phyloP scores from a whole-genome alignment of 2,329 filamentous ascomycete species.

The Xylariaceae sp. region DNA sequence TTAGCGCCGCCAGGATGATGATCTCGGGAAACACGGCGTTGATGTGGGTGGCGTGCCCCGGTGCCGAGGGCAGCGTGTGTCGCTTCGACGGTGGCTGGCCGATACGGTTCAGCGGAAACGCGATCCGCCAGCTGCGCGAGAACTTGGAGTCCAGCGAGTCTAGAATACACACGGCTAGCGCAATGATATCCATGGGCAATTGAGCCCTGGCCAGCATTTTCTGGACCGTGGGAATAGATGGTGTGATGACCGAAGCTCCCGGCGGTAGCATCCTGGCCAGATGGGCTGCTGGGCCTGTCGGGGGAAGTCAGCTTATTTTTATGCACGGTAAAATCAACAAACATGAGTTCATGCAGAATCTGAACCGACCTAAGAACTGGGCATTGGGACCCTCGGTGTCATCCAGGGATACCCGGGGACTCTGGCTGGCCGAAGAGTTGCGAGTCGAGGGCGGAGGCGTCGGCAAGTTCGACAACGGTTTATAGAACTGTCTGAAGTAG shows the following conservation, averaged over 20 bases:
- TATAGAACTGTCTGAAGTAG: conserved; percentile 56
- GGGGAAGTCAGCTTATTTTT: conserved; percentile 8
- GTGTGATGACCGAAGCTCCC: conserved; percentile 53
- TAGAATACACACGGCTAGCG: conserved; percentile 61
- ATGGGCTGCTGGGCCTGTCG: conserved; percentile 57
- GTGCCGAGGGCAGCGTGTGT: conserved; percentile 43
- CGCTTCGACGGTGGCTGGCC: conserved; percentile 26
- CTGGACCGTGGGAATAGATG: conserved; percentile 56
- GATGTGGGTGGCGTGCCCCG: conserved; percentile 43
- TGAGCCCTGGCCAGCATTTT: conserved; percentile 53
- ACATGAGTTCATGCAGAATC: not conserved
- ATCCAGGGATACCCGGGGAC: conserved; percentile 39
- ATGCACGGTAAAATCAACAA: conserved; percentile 13
- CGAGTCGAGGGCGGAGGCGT: conserved; percentile 57
- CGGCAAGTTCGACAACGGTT: conserved; percentile 61
- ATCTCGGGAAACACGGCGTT: conserved; percentile 58
- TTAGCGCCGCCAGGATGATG: conserved; percentile 56
- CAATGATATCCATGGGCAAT: conserved; percentile 56
- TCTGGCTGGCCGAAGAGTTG: conserved; percentile 41
- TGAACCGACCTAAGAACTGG: conserved; percentile 37
- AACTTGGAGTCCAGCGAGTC: conserved; percentile 60
- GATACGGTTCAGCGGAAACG: conserved; percentile 45
- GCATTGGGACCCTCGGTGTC: conserved; percentile 42
- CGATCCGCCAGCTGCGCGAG: conserved; percentile 56
- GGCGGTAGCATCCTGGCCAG: conserved; percentile 62